Evolutionary conservation across 164 flowering plant species (phyloP).

Genomic region (Saururus chinensis): DNA sequence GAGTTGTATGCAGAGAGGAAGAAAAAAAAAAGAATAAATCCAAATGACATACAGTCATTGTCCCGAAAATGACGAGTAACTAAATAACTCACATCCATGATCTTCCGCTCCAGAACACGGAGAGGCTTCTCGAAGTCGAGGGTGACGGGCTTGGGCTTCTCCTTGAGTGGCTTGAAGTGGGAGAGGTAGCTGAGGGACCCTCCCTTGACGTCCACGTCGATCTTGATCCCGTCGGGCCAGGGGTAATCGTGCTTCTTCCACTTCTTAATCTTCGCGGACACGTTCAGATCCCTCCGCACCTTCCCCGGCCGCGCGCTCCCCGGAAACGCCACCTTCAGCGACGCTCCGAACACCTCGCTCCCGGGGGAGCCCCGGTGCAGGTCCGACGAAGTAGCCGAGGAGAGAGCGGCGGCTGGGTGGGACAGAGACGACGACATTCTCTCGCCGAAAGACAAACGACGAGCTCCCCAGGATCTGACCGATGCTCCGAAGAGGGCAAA

Average conservation of each 20-base stretch:
- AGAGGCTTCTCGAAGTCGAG: conserved; percentile 91
- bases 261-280: conserved; percentile 56
- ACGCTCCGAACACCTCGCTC: conserved; percentile 36
- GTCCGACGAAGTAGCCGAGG: conserved; percentile 69
- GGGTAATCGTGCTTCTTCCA: conserved; percentile 73
- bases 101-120: conserved; percentile 64
- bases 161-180: conserved; percentile 74
- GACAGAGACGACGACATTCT: conserved; percentile 44
- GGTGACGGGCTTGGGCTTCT: conserved; percentile 73
- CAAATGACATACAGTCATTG: too few species aligned
- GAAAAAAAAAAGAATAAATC: too few species aligned
- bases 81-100: conserved; percentile 50
- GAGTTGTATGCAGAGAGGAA: too few species aligned
- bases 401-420: conserved; percentile 27
- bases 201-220: conserved; percentile 76
- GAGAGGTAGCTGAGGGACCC: conserved; percentile 63
- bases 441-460: neutral
- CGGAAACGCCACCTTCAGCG: conserved; percentile 24
- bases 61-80: too few species aligned
- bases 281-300: conserved; percentile 19
- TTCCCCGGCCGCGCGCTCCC: conserved; percentile 18
- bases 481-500: neutral
- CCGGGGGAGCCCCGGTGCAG: conserved; percentile 49
- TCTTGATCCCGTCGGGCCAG: conserved; percentile 73
- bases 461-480: too few species aligned